Conservation (phyloP, 805 yeast genomes). For the Wickerhamiella hasegawae region DNA sequence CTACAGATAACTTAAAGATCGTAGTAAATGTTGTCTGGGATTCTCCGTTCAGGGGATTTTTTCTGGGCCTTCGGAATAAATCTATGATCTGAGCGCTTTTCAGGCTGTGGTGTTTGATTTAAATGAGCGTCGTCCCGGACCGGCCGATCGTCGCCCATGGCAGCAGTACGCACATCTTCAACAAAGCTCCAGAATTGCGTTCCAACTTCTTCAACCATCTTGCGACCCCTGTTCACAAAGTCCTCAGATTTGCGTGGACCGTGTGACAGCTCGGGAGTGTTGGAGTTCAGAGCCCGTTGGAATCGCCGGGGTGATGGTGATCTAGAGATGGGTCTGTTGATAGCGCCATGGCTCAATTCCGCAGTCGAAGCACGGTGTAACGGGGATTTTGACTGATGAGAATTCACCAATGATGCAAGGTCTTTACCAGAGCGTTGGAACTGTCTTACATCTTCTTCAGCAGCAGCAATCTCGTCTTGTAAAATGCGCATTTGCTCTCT, state of each 20-base stretch:
- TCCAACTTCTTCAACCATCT: slow-evolving; percentile 22
- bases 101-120: neutral
- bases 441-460: slow-evolving; percentile 22
- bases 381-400: neutral
- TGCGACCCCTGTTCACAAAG: slow-evolving; percentile 17
- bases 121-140: too few relatives aligned
- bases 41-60: too few relatives aligned
- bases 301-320: slow-evolving; percentile 11
- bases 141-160: slow-evolving; percentile 22
- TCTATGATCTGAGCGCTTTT: too few relatives aligned
- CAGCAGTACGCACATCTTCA: slow-evolving; percentile 22
- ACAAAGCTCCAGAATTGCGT: slow-evolving; percentile 22
- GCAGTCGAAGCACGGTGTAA: slow-evolving; percentile 3
- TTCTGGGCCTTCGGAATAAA: too few relatives aligned
- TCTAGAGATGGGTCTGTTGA: slow-evolving; percentile 2
- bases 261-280: too few relatives aligned
- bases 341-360: slow-evolving; percentile 4
- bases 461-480: slow-evolving; percentile 20
- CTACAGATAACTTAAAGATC: too few relatives aligned
- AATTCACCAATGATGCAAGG: slow-evolving; percentile 8
- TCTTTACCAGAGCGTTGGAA: slow-evolving; percentile 11
- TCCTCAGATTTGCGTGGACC: too few relatives aligned
- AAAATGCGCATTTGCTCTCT: slow-evolving; percentile 17
- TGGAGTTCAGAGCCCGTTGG: slow-evolving; percentile 4
- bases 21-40: too few relatives aligned